Base-by-base conservation (phyloP, 192 early-diverging fungal genomes). In the Mortierella hygrophila region DNA sequence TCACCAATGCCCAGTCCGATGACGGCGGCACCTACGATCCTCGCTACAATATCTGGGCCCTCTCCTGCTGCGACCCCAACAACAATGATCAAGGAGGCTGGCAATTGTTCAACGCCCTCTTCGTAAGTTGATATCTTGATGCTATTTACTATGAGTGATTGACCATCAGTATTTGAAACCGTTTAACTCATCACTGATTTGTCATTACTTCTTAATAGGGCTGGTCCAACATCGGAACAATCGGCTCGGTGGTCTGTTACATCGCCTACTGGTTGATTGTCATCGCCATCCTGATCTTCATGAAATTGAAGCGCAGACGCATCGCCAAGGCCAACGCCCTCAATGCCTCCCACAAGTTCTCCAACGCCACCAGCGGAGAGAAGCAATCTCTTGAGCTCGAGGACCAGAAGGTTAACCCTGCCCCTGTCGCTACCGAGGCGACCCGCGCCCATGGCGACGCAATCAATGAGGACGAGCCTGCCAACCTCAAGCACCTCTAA, bases 221-320 rank as follows among this genome's bases (percentile, higher is more conserved):
- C 0, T 97, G 96, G 95, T 92, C 82, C 55, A 94, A 94, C 74
- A 89, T 92, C 21, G 96, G 94, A 9, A 97, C 95, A 0, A 79
- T 92, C 57, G 96, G 93, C 55, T 91, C 94, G 41, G 89, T 97
- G 26, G 87, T 93, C 68, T 91, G 91, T 6, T 98, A 98, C 87
- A 93, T 93, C 78, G 74, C 91, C 6, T 97, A 97, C 87, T 98
- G 97, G 96, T 69, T 92, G 0, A 74, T 87, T 7, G 75, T 97
- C 44, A 88, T 79, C 37, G 76, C 76, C n/a, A 81, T 71, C 46
- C 78, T 97, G 7, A 85, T 94, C 7, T 79, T 60, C 70, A 84
- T 91, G 83, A 80, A 85, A 70, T 75, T 85, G 23, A 80, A 77
- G 60, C 74, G 83, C 23, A 79, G 74, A 76, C 63, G 77, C 10